Percentiles rank a stretch among this genome's conserved stretches.
Conservation (phyloP, 306 rosid genomes). For the Pterocarpus santalinus region DNA sequence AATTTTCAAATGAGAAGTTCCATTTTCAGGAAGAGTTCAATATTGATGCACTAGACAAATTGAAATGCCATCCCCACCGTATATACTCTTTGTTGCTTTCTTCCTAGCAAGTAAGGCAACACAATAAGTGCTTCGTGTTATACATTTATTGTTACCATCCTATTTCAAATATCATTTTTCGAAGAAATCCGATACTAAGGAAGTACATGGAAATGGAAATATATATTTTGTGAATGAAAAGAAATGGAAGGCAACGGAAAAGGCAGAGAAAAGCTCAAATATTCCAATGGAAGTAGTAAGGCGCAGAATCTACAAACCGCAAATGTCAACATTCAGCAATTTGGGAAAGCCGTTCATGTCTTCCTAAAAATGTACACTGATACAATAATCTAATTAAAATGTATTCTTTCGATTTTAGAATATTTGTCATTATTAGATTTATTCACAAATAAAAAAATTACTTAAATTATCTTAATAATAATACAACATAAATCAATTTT, state of each 20-base stretch:
- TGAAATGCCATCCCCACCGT: constrained; percentile 32
- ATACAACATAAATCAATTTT: too few relatives aligned
- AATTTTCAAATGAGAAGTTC: too few relatives aligned
- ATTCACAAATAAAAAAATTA: too few relatives aligned
- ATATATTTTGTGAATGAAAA: not conserved
- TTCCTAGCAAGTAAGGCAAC: constrained; percentile 43
- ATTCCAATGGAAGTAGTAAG: not conserved
- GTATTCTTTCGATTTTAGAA: too few relatives aligned
- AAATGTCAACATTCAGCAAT: not conserved
- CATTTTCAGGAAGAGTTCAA: not conserved
- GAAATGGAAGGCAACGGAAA: constrained; percentile 14
- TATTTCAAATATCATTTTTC: not conserved
- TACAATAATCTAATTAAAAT: not conserved
- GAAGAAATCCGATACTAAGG: constrained; percentile 3
- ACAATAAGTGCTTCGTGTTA: constrained; percentile 17
- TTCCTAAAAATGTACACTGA: not conserved
- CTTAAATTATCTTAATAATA: too few relatives aligned
- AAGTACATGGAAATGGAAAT: constrained; percentile 32
- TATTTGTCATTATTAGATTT: too few relatives aligned
- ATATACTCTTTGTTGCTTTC: not conserved
- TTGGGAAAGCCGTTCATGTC: too few relatives aligned
- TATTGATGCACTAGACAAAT: constrained; percentile 13
- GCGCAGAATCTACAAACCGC: not conserved
- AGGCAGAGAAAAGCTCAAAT: not conserved
- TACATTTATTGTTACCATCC: constrained; percentile 22